A percentile compares a stretch with the other conserved stretches of the same genome.
These are phyloP conservation scores for Gracilariopsis chorda DNA, from an alignment of 23 red algal genomes.

Conservation along the genomic window DNA sequence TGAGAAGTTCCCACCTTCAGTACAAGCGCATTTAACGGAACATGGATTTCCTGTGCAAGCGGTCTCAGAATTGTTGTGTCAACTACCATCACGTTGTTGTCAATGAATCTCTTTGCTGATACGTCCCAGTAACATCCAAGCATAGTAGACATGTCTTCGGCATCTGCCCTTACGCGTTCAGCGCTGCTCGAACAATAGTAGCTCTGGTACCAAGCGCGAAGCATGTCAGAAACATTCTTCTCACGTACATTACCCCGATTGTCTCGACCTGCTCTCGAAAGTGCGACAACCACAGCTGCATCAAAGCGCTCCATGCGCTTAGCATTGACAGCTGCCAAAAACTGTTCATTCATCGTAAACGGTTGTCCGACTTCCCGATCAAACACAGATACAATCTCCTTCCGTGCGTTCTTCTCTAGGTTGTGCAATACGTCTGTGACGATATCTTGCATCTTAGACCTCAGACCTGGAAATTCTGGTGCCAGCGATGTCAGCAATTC, in stretches of 20 bases:
- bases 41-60: constrained; percentile 45
- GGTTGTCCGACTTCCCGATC: constrained; percentile 50
- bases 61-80: constrained; percentile 49
- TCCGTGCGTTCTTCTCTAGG: constrained; percentile 28
- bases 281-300: constrained; percentile 37
- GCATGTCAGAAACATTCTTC: constrained; percentile 46
- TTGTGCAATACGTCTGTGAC: constrained; percentile 2
- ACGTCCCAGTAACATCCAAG: constrained; percentile 61
- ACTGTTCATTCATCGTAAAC: constrained; percentile 68
- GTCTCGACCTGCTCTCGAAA: constrained; percentile 36
- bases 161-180: constrained; percentile 42
- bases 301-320: constrained; percentile 64
- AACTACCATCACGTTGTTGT: constrained; percentile 59
- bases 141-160: constrained; percentile 63
- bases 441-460: constrained; percentile 49
- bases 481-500: constrained; percentile 27
- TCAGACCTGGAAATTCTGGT: constrained; percentile 53
- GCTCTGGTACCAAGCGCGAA: constrained; percentile 61
- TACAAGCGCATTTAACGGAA: constrained; percentile 54
- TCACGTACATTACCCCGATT: constrained; percentile 38
- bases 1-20: constrained; percentile 54
- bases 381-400: constrained; percentile 47
- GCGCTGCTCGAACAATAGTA: constrained; percentile 50
- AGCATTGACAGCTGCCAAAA: constrained; percentile 44
- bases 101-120: constrained; percentile 36